Percentiles rank a stretch among this genome's conserved stretches.
Conservation (phyloP, 1,284 basidiomycete genomes). For the Thelephora terrestris region DNA sequence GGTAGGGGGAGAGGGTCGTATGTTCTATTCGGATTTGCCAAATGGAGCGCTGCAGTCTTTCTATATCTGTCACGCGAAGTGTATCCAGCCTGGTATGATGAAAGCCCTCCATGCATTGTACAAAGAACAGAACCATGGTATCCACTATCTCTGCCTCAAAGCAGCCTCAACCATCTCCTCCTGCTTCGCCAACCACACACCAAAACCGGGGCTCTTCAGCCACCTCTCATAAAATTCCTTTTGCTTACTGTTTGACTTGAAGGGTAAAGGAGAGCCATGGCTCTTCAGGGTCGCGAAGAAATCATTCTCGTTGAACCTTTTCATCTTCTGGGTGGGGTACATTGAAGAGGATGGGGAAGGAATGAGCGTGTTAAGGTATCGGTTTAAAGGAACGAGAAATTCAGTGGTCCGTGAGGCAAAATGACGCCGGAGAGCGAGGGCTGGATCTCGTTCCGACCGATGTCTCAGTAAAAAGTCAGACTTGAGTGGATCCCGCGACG, state of each 20-base stretch:
- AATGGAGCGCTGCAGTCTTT: too few relatives aligned
- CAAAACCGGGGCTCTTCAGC: slow-evolving; percentile 65
- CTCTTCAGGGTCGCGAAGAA: slow-evolving; percentile 80
- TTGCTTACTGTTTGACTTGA: slow-evolving; percentile 54
- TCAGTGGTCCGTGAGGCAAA: slow-evolving; percentile 84
- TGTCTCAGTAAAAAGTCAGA: neutral
- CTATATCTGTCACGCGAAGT: too few relatives aligned
- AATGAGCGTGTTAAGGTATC: slow-evolving; percentile 88
- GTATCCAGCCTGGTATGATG: too few relatives aligned
- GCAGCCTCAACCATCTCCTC: slow-evolving; percentile 56
- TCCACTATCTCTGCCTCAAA: slow-evolving; percentile 17
- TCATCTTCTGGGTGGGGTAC: slow-evolving; percentile 34
- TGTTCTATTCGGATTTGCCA: too few relatives aligned
- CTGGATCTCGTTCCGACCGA: slow-evolving; percentile 45
- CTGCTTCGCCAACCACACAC: slow-evolving; percentile 64
- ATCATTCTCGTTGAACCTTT: slow-evolving; percentile 68
- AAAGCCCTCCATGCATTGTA: too few relatives aligned
- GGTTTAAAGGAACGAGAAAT: slow-evolving; percentile 84
- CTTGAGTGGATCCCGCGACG: slow-evolving; percentile 16
- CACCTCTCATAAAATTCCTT: slow-evolving; percentile 67
- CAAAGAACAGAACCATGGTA: too few relatives aligned
- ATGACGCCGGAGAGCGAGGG: slow-evolving; percentile 69
- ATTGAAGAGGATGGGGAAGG: slow-evolving; percentile 39
- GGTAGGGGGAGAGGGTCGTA: too few relatives aligned
- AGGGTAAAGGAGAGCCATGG: slow-evolving; percentile 70